Evolutionary conservation across 352 stramenopile genomes (phyloP).

Genomic region (Globisporangium cystogenes): DNA sequence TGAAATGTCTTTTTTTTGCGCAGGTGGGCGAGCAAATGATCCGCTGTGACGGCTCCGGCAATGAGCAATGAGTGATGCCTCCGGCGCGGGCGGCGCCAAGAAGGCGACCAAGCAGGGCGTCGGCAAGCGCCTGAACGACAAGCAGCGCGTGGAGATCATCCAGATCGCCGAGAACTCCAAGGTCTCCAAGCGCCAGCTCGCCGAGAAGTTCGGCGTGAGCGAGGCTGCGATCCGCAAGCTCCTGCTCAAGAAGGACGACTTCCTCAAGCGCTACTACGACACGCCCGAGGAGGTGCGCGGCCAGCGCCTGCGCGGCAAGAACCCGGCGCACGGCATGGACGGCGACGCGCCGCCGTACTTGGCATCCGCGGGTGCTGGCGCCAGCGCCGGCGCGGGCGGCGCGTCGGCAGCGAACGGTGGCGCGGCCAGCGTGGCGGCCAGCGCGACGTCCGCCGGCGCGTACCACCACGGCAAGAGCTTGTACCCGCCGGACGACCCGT

Average conservation of each 20-base stretch:
- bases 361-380: neutral
- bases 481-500: constrained; percentile 64
- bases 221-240: constrained; percentile 79
- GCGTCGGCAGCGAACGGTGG: neutral
- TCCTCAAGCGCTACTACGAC: constrained; percentile 76
- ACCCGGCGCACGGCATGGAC: constrained; percentile 12
- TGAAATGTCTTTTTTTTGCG: too few relatives aligned
- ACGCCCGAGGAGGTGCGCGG: constrained; percentile 71
- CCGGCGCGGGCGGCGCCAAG: constrained; percentile 21
- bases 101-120: constrained; percentile 63
- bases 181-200: constrained; percentile 73
- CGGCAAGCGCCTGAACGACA: constrained; percentile 75
- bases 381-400: neutral
- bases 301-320: constrained; percentile 65
- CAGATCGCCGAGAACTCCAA: constrained; percentile 74
- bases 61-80: constrained; percentile 15
- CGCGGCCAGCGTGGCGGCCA: neutral
- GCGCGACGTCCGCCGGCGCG: neutral
- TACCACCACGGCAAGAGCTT: constrained; percentile 26
- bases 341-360: neutral
- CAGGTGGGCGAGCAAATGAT: too few relatives aligned
- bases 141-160: constrained; percentile 81
- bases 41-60: too few relatives aligned
- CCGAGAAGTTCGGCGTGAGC: constrained; percentile 72
- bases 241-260: constrained; percentile 76